Evolutionary conservation across 257 asterid genomes (phyloP).

Genomic region (Nicotiana tabacum): DNA sequence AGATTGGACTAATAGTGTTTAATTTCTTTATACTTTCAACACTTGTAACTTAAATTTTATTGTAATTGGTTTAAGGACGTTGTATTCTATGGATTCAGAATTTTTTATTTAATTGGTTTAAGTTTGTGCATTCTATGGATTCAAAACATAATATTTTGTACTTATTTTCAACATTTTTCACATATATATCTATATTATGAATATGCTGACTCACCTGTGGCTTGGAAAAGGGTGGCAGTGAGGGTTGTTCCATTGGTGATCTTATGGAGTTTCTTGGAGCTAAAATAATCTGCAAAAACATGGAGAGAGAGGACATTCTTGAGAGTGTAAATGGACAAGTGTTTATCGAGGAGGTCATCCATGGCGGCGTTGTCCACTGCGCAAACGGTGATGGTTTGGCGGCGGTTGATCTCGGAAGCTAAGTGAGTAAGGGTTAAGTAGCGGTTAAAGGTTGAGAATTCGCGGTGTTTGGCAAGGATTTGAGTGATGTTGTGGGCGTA

Average conservation of each 20-base stretch:
- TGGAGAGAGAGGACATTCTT: constrained; percentile 85
- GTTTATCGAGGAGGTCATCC: constrained; percentile 58
- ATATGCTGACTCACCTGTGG: constrained; percentile 48
- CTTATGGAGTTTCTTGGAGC: constrained; percentile 79
- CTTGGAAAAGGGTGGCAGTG: constrained; percentile 90
- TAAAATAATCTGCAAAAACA: constrained; percentile 85
- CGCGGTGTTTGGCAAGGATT: constrained; percentile 65
- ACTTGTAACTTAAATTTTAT: no score
- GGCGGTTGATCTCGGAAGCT: constrained; percentile 89
- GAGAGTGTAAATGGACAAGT: constrained; percentile 50
- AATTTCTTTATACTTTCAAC: no score
- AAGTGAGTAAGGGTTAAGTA: constrained; percentile 83
- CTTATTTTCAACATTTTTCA: no score
- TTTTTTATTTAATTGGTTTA: no score
- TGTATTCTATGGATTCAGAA: no score
- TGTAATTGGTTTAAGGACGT: no score
- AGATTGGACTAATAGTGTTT: no score
- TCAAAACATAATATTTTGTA: no score
- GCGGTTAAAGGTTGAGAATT: constrained; percentile 85
- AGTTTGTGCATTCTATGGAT: no score
- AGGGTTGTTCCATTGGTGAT: constrained; percentile 70
- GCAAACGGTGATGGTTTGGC: constrained; percentile 84
- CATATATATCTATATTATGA: no score
- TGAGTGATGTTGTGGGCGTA: constrained; percentile 68
- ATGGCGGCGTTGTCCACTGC: constrained; percentile 81